Evolutionary conservation across 805 yeast genomes (phyloP).

Genomic region (Saturnispora mendoncae): DNA sequence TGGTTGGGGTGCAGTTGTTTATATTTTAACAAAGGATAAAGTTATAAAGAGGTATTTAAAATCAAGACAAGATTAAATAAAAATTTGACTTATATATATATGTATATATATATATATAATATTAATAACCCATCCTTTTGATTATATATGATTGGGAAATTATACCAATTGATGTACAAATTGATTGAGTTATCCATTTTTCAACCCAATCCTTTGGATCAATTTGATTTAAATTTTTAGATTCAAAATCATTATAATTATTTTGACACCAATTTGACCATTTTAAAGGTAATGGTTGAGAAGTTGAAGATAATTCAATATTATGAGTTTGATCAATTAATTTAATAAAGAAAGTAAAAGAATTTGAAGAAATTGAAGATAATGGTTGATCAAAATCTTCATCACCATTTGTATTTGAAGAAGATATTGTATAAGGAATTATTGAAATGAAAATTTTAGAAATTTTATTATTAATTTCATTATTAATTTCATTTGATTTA

Average conservation of each 20-base stretch:
- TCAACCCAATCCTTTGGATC: slow-evolving; percentile 80
- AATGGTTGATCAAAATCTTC: slow-evolving; percentile 2
- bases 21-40: slow-evolving; percentile 84
- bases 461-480: neutral
- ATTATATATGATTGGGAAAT: slow-evolving; percentile 87
- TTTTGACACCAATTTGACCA: slow-evolving; percentile 94
- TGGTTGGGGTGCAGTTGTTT: slow-evolving; percentile 98
- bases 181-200: slow-evolving; percentile 72
- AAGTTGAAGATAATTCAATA: slow-evolving; percentile 61
- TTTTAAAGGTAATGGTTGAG: slow-evolving; percentile 82
- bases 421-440: slow-evolving; percentile 25
- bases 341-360: slow-evolving; percentile 65
- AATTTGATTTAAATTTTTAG: slow-evolving; percentile 16
- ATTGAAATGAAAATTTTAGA: slow-evolving; percentile 26
- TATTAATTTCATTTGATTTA: no score
- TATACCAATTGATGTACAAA: slow-evolving; percentile 72
- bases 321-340: slow-evolving; percentile 73
- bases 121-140: slow-evolving; percentile 69
- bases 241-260: slow-evolving; percentile 16
- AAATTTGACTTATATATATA: neutral
- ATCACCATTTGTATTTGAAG: slow-evolving; percentile 15
- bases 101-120: slow-evolving; percentile 1
- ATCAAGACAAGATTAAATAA: slow-evolving; percentile 82
- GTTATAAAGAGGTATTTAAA: slow-evolving; percentile 80
- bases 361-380: slow-evolving; percentile 18